Base-by-base conservation (phyloP, 148 eudicot species). In the Chenopodium album region DNA sequence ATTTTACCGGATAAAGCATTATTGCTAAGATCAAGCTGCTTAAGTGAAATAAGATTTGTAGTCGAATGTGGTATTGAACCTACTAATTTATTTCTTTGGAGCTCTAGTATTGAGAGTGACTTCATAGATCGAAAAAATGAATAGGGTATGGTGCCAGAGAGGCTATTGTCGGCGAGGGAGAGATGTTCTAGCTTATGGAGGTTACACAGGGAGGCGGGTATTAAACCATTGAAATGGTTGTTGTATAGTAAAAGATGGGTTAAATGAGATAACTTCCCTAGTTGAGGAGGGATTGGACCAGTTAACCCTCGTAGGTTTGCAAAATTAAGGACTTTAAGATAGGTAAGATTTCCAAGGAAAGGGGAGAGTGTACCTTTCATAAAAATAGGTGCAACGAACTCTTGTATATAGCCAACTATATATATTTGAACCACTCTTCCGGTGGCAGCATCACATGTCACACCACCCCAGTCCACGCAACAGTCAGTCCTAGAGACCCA, bases 251-350 rank as follows among this genome's bases (percentile, higher is more conserved):
- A 85, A 10, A 94, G 88, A 26, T 82, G 69, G 1, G 64, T 78
- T n/a, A 94, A 81, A 26, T 67, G 78, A 0, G 87, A 76, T 12
- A 94, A 79, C 23, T 81, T 82, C 22, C 97, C 94, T 1, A 94
- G 48, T 75, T 91, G 88, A 0, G 89, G 72, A 1, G 97, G 98
- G 44, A 94, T 92, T 3, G 52, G 82, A 46, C 97, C 94, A 0
- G 22, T 76, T 5, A 94, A 37, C 2, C 59, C 59, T 9, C 0
- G 14, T 52, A 14, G 59, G 59, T 52, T 52, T 4, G 37, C 37
- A 3, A 34, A 4, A 34, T 34, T 34, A 34, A 34, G 37, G 37
- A 34, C 4, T 34, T 34, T 34, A 0, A 94, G 90, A 64, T 56
- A 82, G 0, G 93, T 76, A 76, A 94, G 90, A 37, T 37, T 37